Evolutionary conservation across 2,329 filamentous ascomycete species (phyloP).

Genomic region (Magnaporthiopsis rhizophila): DNA sequence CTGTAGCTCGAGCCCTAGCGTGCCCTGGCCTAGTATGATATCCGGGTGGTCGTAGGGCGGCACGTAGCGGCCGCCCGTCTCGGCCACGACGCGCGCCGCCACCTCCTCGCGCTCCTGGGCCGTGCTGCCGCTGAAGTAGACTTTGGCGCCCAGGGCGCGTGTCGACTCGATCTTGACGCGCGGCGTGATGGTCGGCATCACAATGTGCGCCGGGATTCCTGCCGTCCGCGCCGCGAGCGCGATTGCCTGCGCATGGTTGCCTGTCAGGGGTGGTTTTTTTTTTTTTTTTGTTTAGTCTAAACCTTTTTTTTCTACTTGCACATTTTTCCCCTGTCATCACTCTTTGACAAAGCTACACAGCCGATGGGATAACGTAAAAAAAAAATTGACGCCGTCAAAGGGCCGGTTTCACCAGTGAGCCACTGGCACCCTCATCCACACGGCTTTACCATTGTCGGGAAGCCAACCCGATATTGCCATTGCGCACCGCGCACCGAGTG

Average conservation of each 20-base stretch:
- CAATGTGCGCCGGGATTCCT: conserved; percentile 71
- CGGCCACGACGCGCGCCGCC: conserved; percentile 56
- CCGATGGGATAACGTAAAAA: no score
- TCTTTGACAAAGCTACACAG: no score
- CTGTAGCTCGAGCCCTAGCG: conserved; percentile 73
- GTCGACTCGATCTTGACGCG: conserved; percentile 85
- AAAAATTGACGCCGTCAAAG: no score
- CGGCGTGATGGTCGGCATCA: conserved; percentile 84
- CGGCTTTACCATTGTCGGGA: no score
- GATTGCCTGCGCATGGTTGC: conserved; percentile 92
- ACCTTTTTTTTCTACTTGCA: no score
- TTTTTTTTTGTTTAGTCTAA: not conserved
- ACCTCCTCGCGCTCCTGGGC: conserved; percentile 72
- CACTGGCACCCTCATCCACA: no score
- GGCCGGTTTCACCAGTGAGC: no score
- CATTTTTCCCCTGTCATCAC: no score
- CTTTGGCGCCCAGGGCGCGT: conserved; percentile 63
- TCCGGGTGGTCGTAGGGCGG: conserved; percentile 91
- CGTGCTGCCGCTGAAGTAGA: conserved; percentile 79
- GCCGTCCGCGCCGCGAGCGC: conserved; percentile 72
- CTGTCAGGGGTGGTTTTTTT: conserved; percentile 33
- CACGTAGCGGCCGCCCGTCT: conserved; percentile 71
- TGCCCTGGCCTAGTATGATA: conserved; percentile 91
- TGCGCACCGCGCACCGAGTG: no score
- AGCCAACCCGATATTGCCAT: no score